Percentiles rank a stretch among this genome's conserved stretches.
phyloP scores from a whole-genome alignment of 805 yeast genomes.

The Suhomyces sp. region DNA sequence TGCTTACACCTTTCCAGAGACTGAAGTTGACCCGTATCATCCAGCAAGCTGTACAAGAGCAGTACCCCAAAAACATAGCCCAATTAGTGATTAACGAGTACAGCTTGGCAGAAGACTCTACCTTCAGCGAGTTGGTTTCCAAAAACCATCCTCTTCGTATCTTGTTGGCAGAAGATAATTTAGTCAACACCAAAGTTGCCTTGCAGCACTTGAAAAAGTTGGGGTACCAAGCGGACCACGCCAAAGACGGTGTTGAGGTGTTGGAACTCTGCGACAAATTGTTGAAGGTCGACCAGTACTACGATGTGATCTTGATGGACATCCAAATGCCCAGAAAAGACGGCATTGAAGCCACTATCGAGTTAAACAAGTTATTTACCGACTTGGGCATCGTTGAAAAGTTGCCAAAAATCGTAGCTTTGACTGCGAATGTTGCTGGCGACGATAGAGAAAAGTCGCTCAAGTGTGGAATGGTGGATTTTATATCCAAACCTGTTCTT shows the following conservation, averaged over 20 bases:
- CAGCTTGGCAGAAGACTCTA: background rate
- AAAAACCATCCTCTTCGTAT: conserved; percentile 41
- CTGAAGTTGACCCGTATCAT: conserved; percentile 16
- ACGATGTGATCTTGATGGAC: conserved; percentile 57
- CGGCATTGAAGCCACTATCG: conserved; percentile 51
- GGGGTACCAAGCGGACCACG: conserved; percentile 52
- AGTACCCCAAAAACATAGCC: background rate
- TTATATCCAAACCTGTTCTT: conserved; percentile 51
- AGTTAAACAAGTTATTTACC: conserved; percentile 29
- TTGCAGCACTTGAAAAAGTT: conserved; percentile 46
- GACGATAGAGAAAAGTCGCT: conserved; percentile 49
- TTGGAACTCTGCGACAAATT: conserved; percentile 31
- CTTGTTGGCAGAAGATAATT: conserved; percentile 55
- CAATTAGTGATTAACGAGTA: background rate
- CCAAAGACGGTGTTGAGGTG: conserved; percentile 49
- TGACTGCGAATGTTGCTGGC: conserved; percentile 53
- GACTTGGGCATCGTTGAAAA: conserved; percentile 14
- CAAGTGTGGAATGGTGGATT: conserved; percentile 52
- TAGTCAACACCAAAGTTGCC: conserved; percentile 49
- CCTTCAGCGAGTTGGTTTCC: conserved; percentile 5
- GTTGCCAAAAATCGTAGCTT: conserved; percentile 43
- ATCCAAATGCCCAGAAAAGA: conserved; percentile 56
- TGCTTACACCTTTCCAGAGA: conserved; percentile 30
- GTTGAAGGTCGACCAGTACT: conserved; percentile 26
- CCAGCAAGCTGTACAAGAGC: background rate